Evolutionary conservation across 164 flowering plant genomes (phyloP), one percentile per base, ranked within the genome.

Genomic region (Tetracentron sinense): DNA sequence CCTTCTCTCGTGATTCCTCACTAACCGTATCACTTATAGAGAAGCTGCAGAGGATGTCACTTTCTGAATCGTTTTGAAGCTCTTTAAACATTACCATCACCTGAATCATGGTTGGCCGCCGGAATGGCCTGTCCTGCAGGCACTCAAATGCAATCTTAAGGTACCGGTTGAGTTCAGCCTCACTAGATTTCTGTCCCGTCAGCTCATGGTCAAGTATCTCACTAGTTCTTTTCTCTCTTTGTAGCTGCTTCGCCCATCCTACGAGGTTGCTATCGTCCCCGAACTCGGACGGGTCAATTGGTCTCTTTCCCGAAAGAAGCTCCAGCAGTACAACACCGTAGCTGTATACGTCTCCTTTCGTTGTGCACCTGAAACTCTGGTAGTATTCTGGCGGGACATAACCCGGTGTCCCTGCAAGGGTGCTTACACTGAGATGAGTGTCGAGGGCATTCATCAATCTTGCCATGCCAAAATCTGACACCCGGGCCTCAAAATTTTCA

Each of bases 401-500:
- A 16, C 95, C 92, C 1, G 92, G 95, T 17, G 96, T 89, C 29
- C 96, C 96, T 6, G 92, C 90, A 16, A 89, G 89, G 28, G 92
- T 89, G 79, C 87, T 89, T 33, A 92, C 97, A 64, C 96, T 92
- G 7, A 90, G 79, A 77, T 92, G 98, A 27, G 93, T 85, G 67
- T 92, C 96, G 0, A 86, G 79, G 15, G 90, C 94, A 60, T 79
- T 88, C 70, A 89, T 85, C 63, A 89, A 60, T 58, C 98, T 74
- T 8, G 98, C 98, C 98, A 92, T 92, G 26, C 96, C 96, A 62
- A 92, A 92, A 84, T 92, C 98, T 5, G 98, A 92, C 2, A 90
- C 96, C 47, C 96, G 68, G 0, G 98, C 96, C 67, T 88, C 96
- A 29, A 89, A 72, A 30, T 85, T 80, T 42, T 86, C 89, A 61